Base-by-base conservation (phyloP, 2,329 filamentous ascomycete species). In the Dothistroma pini region DNA sequence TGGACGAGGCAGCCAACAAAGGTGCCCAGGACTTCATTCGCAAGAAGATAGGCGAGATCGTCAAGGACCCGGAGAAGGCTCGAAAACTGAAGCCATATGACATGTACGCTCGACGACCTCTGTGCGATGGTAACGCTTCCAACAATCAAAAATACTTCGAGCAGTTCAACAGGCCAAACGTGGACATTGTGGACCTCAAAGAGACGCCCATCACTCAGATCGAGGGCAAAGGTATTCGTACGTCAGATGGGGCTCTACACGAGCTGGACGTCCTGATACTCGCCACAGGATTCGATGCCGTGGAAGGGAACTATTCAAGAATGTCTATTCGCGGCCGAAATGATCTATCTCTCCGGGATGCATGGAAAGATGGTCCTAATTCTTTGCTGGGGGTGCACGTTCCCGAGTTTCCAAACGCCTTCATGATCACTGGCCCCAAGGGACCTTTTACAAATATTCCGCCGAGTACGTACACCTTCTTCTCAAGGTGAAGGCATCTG, bases 11-110 rank as follows among this genome's bases (percentile, higher is more conserved):
- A 14, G 81, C 81, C 2, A 87, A 86, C 67, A 70, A 77, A n/a
- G 76, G 79, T 57, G 75, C 78, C 0, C 86, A 86, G 67, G 73
- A 80, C 2, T 86, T 85, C 69, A 86, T 84, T 81, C 75, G 75
- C 2, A 76, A 77, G 61, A 84, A 84, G 70, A 79, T 79, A 0
- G 77, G 81, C 0, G 74, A 72, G 9, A 78, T 83, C 1, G 78
- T 86, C 41, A 71, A 75, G 0, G 82, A 86, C 58, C 77, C 83
- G 0, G 71, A 70, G 25, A 77, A 78, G 61, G 72, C 78, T 19
- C 80, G 84, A n/a, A 65, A 85, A 2, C 74, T 86, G 10, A 82
- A 83, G 0, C 84, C 84, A 0, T 63, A 75, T 2, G 71, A 81
- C 50, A 79, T 78, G 70, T 83, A 80, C 0, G 81, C 85, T 55